Percentiles rank a stretch among this genome's conserved stretches.
Evolutionary conservation across 2,329 filamentous ascomycete species (phyloP).

Genomic region (Venturia effusa): DNA sequence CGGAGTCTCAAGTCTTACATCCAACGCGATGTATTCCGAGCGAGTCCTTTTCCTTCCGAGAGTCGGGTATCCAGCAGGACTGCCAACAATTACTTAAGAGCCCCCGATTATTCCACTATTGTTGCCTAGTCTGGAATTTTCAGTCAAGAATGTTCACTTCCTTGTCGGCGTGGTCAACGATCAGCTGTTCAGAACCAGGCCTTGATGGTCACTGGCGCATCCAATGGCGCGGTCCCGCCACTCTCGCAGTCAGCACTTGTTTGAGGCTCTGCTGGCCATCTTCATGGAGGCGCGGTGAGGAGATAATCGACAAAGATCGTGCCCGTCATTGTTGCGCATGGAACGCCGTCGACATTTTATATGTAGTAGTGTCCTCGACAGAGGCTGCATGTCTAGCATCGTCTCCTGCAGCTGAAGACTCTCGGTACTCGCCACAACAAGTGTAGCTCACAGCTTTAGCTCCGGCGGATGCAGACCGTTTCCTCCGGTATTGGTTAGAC

Average conservation of each 20-base stretch:
- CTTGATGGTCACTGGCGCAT: neutral
- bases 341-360: neutral
- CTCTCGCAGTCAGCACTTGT: neutral
- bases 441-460: neutral
- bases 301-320: neutral
- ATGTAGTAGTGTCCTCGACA: neutral
- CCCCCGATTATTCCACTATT: too few species aligned
- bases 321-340: neutral
- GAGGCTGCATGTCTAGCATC: neutral
- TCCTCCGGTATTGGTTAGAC: neutral
- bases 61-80: too few species aligned
- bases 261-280: neutral
- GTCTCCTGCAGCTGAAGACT: neutral
- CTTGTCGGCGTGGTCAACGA: neutral
- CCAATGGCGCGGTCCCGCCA: neutral
- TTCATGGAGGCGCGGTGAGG: neutral
- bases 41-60: too few species aligned
- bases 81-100: too few species aligned
- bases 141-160: neutral
- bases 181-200: neutral
- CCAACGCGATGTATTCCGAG: neutral
- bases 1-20: neutral
- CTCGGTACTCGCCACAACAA: neutral
- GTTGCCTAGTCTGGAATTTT: too few species aligned
- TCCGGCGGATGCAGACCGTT: neutral